Evolutionary conservation across 192 early-diverging fungal genomes (phyloP).

Genomic region (Linnemannia hyalina): DNA sequence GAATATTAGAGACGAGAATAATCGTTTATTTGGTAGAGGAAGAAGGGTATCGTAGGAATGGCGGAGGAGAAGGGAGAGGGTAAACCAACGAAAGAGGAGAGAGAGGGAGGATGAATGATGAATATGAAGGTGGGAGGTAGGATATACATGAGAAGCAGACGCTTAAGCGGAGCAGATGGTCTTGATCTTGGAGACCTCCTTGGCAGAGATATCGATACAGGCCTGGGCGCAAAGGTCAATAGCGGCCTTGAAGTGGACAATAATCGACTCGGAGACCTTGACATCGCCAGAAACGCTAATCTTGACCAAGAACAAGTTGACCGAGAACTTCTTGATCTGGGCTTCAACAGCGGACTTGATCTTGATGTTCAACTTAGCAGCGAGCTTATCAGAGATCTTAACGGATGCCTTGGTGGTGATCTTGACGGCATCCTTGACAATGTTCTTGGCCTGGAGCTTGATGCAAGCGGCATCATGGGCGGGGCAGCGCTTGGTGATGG

Average conservation of each 20-base stretch:
- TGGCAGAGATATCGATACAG: constrained; percentile 21
- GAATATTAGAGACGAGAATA: neutral
- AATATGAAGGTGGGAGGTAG: neutral
- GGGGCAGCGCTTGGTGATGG: constrained; percentile 38
- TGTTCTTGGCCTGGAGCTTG: constrained; percentile 32
- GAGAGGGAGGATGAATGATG: neutral
- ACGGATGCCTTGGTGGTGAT: constrained; percentile 29
- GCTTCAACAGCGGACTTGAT: constrained; percentile 28
- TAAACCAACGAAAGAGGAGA: neutral
- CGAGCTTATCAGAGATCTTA: constrained; percentile 26
- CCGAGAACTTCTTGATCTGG: constrained; percentile 32
- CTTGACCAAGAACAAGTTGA: constrained; percentile 31
- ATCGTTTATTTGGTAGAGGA: neutral
- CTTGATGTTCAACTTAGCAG: constrained; percentile 13
- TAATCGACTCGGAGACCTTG: constrained; percentile 16
- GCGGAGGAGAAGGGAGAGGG: neutral
- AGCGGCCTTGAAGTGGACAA: constrained; percentile 20
- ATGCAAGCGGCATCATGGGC: constrained; percentile 26
- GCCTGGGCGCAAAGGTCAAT: constrained; percentile 19
- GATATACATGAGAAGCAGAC: neutral
- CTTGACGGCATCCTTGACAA: constrained; percentile 39
- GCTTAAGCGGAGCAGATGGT: constrained; percentile 14
- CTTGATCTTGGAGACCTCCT: constrained; percentile 39
- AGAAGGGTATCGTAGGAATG: neutral
- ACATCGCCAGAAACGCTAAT: constrained; percentile 28